Base-by-base conservation (phyloP, 257 asterid genomes). In the Nicotiana otophora region DNA sequence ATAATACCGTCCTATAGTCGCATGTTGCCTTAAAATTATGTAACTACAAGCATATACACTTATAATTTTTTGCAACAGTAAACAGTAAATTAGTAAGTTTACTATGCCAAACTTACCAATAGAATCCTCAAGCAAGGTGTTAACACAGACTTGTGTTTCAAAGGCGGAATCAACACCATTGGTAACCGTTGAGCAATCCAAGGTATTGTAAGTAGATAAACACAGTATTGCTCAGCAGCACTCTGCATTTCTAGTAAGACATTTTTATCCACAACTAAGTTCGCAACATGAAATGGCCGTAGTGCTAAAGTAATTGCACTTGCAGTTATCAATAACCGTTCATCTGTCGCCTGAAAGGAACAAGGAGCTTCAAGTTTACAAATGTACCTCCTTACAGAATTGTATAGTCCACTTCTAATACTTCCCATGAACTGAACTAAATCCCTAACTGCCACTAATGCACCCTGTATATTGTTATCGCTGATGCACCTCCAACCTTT, bases 141-240 rank as follows among this genome's bases (percentile, higher is more conserved):
- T 86, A 96, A 70, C 30, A 96, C 96, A 26, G 97, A 92, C 57
- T 85, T 91, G 92, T 96, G 99, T 81, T 89, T 93, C 87, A 96
- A 83, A 88, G 99, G 98, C 81, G 98, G 98, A 72, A 94, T 86
- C 74, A 96, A 95, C 70, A 94, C 88, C 80, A 86, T 58, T 48
- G 99, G 99, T 79, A 96, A 84, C 82, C 97, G 95, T 84, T 92
- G 97, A 87, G 91, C 93, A 85, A 96, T 83, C 97, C 97, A 89
- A 83, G 99, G 99, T 82, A 96, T 88, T 23, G 98, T 94, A 74
- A 96, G 96, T 82, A 96, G 65, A 78, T 84, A 89, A 78, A 89
- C 83, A 86, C 95, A 94, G 84, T 88, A 96, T 82, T 93, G 95
- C 85, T 91, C 90, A 63, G 91, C 90, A 75, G 92, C 95, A 82